Base-by-base conservation (phyloP, 2,329 filamentous ascomycete genomes). In the Penicillium sp. region DNA sequence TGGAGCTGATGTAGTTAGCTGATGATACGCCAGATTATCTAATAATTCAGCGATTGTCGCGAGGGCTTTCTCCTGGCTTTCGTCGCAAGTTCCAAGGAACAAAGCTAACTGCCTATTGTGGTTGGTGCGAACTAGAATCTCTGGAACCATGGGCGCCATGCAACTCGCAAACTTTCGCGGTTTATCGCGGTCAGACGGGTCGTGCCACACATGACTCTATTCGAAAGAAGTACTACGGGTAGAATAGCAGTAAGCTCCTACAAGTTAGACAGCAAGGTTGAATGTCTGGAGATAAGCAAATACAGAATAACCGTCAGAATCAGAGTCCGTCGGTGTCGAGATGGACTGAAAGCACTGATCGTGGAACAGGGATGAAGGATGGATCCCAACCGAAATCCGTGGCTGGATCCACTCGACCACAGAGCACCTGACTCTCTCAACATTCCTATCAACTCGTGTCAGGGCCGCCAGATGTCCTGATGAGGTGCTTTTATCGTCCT, bases 391-490 rank as follows among this genome's bases (percentile, higher is more conserved):
- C 63, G 52, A 55, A 62, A 58, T 55, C 29, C 29, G 56, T 56
- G 56, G 61, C 38, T 60, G 60, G 62, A 53, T 64, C 63, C 63
- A 50, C 63, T 60, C 60, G 59, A 54, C 62, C 47, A 56, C 60
- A 53, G 63, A 60, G 44, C 63, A 57, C 60, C 56, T 64, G 63
- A 64, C 60, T 60, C 35, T 44, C 45, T 49, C 55, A 62, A 60
- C 52, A 60, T 54, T 44, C 49, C 31, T 45, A 31, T 31, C 49
- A 46, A 45, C 26, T 41, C 35, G 11, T 41, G 35, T 15, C 35
- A 41, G 13, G 13, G 35, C 13, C 35, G 35, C 35, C 21, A 26
- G 26, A 58, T 26, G 30, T 54, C 50, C 35, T 41, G 35, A 41
- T 41, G 35, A 41, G 35, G 35, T 15, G 9, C 35, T 41, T 41